A percentile compares a stretch with the other conserved stretches of the same genome.
These are phyloP conservation scores for Trichosanthes truncata DNA, from an alignment of 306 rosid species.

Conservation along the genomic window DNA sequence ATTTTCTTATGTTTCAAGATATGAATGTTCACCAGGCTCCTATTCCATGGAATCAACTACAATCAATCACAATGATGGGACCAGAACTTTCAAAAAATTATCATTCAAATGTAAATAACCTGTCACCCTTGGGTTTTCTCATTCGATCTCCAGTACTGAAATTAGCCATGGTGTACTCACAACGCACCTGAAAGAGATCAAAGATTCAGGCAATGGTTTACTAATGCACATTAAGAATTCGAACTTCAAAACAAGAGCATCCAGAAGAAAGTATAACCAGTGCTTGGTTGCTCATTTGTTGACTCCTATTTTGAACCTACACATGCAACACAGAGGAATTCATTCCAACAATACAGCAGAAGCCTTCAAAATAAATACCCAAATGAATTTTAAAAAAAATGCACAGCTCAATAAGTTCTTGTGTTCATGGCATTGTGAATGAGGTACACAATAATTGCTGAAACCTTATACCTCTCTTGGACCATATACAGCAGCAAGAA, in stretches of 20 bases:
- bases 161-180: conserved; percentile 91
- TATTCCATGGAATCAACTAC: neutral
- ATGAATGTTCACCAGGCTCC: neutral
- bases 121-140: conserved; percentile 89
- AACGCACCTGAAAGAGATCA: conserved; percentile 47
- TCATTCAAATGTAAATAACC: conserved; percentile 25
- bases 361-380: neutral
- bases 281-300: conserved; percentile 55
- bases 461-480: conserved; percentile 61
- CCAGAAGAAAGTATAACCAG: conserved; percentile 33
- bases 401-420: neutral
- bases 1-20: neutral
- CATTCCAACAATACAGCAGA: neutral
- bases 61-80: neutral
- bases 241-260: neutral
- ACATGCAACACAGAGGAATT: conserved; percentile 5
- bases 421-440: neutral
- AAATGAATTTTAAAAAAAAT: neutral
- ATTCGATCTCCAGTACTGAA: conserved; percentile 89
- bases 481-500: conserved; percentile 86
- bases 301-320: conserved; percentile 79
- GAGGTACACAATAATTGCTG: neutral
- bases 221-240: neutral
- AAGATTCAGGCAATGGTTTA: neutral
- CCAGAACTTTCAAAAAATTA: neutral